Evolutionary conservation across 2,329 filamentous ascomycete species (phyloP), one percentile per base, ranked within the genome.

Genomic region (Verticillium zaregamsianum): DNA sequence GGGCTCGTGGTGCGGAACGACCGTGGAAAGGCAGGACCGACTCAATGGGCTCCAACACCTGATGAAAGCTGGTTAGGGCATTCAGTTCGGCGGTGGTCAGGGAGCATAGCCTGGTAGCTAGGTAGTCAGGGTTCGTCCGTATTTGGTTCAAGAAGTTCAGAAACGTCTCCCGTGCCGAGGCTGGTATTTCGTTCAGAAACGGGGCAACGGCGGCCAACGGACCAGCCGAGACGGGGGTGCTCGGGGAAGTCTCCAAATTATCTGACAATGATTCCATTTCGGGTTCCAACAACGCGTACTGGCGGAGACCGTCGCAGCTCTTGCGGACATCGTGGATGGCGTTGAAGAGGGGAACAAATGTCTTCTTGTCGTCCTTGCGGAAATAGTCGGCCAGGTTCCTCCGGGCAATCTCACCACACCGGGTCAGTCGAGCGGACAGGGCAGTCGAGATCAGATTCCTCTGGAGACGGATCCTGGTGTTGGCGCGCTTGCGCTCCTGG

Each of bases 91-190:
- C 79, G 63, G 88, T 86, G 61, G 88, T 88, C 67, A 99, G 81
- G 69, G 86, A 87, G 72, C 87, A 88, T 66, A 99, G 84, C 66
- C 93, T 87, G 66, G 90, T 88, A 70, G 94, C 92, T 74, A 99
- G 76, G 76, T 96, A 98, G 70, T 93, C 88, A 40, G 92, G 89
- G 73, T 97, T 93, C 65, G 90, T 93, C 68, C 94, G 88, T 65
- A 97, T 85, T 74, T 92, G 86, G 57, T 86, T 89, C 68, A 98
- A 78, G 71, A 98, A 94, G 65, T 87, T 86, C 62, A 97, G 73
- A 63, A 97, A 86, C 54, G 89, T 86, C 64, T 92, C 86, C 71
- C 91, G 83, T 61, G 92, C 87, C 65, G 90, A 87, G 61, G 86
- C 81, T 59, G 93, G 91, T 58, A 98, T 85, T 70, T 93, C 88